Base-by-base conservation (phyloP, 148 eudicot species). In the Rhododendron ferrugineum region DNA sequence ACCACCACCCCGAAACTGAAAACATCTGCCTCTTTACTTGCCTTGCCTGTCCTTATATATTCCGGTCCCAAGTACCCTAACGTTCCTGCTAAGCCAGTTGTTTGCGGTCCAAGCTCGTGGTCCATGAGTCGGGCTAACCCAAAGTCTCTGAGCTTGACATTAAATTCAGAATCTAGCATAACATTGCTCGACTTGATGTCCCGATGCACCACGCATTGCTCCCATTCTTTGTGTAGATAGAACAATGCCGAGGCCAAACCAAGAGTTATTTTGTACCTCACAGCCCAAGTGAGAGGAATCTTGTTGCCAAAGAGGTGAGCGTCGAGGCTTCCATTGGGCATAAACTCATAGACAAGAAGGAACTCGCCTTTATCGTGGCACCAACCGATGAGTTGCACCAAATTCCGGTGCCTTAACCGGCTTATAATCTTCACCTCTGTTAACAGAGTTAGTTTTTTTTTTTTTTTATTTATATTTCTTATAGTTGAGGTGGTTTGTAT, bases 171-270 rank as follows among this genome's bases (percentile, higher is more conserved):
- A 84, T 93, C 93, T 0, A 93, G 91, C 96, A 91, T 92, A 66
- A 92, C 86, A 85, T 91, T 93, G 87, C 95, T 93, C 0, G 91
- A 89, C 86, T 93, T 93, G 60, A 92, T 88, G 70, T 93, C 95
- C 77, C 95, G 78, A 56, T 93, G 95, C 15, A 92, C 82, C 46
- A 90, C 92, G 73, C 93, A 93, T 75, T 92, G 94, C 79, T 92
- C 95, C 92, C 93, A 89, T 56, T 90, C 92, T 84, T 90, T 3
- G 26, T 60, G 66, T 7, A 60, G 66, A 60, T 60, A 60, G 66
- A 60, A 23, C 26, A 60, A 60, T 20, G 66, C 66, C 0, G 66
- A 60, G 26, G 66, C 66, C 66, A 60, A 60, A 60, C 66, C 26
- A 22, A 37, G 84, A 2, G 91, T 84, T 46, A 92, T 87, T 46